phyloP scores from a whole-genome alignment of 164 flowering plant genomes.

The Chimonanthus salicifolius region DNA sequence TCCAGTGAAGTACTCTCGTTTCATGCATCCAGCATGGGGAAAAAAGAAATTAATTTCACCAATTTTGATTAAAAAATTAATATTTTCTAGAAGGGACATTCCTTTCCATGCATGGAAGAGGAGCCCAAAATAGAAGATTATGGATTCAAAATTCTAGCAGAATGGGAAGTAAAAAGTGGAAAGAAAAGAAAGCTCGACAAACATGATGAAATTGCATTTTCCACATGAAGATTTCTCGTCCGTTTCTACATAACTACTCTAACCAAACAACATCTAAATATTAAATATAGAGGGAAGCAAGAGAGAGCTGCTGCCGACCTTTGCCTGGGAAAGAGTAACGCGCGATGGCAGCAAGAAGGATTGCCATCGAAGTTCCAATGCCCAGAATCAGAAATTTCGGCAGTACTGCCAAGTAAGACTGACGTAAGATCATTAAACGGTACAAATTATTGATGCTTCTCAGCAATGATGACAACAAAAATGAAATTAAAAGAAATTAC shows the following conservation, averaged over 20 bases:
- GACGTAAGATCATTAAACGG: neutral
- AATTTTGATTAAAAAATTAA: too few species aligned
- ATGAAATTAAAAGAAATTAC: slow-evolving; percentile 10
- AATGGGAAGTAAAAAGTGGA: neutral
- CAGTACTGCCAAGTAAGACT: slow-evolving; percentile 24
- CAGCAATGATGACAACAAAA: neutral
- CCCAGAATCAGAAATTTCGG: slow-evolving; percentile 27
- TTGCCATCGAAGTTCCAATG: slow-evolving; percentile 44
- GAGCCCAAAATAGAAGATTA: too few species aligned
- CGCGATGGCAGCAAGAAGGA: slow-evolving; percentile 41
- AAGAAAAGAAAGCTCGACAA: neutral
- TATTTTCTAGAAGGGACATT: too few species aligned
- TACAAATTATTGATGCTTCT: neutral
- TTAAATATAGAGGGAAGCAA: neutral
- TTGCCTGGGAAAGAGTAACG: slow-evolving; percentile 38
- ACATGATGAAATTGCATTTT: neutral
- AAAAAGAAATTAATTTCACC: too few species aligned
- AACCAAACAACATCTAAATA: neutral
- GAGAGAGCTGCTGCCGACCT: slow-evolving; percentile 20
- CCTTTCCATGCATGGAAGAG: too few species aligned
- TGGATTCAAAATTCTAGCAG: neutral
- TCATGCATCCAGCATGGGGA: too few species aligned
- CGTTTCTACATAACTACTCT: neutral
- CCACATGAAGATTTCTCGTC: neutral
- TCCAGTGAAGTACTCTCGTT: too few species aligned